phyloP scores from a whole-genome alignment of 2,329 filamentous ascomycete species.

The Cercospora sojina region DNA sequence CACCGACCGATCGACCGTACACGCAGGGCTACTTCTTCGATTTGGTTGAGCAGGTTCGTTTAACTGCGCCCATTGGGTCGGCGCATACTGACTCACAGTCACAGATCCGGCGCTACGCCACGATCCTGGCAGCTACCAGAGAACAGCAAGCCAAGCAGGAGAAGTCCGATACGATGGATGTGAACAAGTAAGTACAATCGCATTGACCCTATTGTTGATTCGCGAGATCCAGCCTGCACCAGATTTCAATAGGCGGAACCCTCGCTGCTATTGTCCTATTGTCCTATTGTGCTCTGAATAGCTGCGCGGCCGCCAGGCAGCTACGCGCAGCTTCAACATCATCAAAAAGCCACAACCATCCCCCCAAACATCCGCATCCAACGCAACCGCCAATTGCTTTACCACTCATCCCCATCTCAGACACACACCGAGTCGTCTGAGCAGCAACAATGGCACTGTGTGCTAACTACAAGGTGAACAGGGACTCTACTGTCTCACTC shows the following conservation, averaged over 20 bases:
- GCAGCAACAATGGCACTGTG: neutral
- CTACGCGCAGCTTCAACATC: neutral
- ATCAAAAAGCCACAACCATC: neutral
- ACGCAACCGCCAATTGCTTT: neutral
- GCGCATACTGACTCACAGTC: conserved; percentile 29
- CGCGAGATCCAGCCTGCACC: neutral
- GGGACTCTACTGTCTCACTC: conserved; percentile 72
- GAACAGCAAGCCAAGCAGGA: conserved; percentile 62
- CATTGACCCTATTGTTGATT: conserved; percentile 9
- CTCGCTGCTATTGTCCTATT: conserved; percentile 17
- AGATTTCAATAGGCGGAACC: neutral
- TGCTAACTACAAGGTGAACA: conserved; percentile 36
- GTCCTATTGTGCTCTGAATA: conserved; percentile 4
- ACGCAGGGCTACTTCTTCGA: conserved; percentile 97
- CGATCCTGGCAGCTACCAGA: conserved; percentile 74
- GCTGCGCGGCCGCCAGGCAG: conserved; percentile 6
- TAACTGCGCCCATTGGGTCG: conserved; percentile 17
- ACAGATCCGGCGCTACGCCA: conserved; percentile 77
- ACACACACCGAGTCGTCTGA: conserved; percentile 7
- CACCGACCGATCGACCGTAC: conserved; percentile 83
- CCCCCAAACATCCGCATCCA: neutral
- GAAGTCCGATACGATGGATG: conserved; percentile 52
- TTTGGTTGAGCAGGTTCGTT: conserved; percentile 73
- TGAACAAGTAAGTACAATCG: conserved; percentile 46
- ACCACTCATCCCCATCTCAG: neutral